Evolutionary conservation across 202 grass and related monocot species (phyloP).

Genomic region (Elaeis oleifera): DNA sequence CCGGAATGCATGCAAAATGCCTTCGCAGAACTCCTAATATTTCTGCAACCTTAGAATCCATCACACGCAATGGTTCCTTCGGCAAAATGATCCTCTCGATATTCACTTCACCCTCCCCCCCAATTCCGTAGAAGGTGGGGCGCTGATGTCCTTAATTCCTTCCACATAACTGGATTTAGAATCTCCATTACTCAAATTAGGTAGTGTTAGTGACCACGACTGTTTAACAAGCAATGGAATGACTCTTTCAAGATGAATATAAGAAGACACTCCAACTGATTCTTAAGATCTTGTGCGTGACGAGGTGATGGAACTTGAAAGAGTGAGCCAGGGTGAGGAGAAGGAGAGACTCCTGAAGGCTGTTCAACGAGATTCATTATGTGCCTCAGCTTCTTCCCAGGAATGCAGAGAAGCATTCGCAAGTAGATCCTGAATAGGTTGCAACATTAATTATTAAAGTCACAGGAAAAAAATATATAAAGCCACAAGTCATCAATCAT

Average conservation of each 20-base stretch:
- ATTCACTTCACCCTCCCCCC: conserved; percentile 28
- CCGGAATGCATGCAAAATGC: conserved; percentile 71
- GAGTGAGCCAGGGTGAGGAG: conserved; percentile 50
- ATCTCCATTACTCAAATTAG: conserved; percentile 43
- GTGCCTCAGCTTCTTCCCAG: conserved; percentile 84
- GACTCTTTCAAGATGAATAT: conserved; percentile 76
- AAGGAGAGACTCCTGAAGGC: conserved; percentile 41
- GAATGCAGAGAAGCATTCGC: conserved; percentile 78
- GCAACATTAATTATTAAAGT: conserved; percentile 19
- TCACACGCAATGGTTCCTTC: conserved; percentile 55
- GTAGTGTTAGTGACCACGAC: conserved; percentile 60
- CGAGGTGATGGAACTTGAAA: conserved; percentile 47
- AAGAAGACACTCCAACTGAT: conserved; percentile 44
- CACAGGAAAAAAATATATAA: conserved; percentile 8
- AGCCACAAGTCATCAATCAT: too few species aligned
- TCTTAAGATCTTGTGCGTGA: conserved; percentile 41
- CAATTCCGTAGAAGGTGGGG: conserved; percentile 25
- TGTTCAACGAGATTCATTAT: conserved; percentile 54
- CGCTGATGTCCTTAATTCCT: conserved; percentile 51
- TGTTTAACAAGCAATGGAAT: conserved; percentile 69
- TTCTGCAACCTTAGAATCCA: conserved; percentile 67
- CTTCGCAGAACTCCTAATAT: conserved; percentile 60
- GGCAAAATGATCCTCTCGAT: conserved; percentile 36
- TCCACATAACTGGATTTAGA: conserved; percentile 41
- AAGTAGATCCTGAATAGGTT: conserved; percentile 56